These are phyloP conservation scores for Manihot esculenta DNA, from an alignment of 441 rosid genomes.

Conservation along the genomic window DNA sequence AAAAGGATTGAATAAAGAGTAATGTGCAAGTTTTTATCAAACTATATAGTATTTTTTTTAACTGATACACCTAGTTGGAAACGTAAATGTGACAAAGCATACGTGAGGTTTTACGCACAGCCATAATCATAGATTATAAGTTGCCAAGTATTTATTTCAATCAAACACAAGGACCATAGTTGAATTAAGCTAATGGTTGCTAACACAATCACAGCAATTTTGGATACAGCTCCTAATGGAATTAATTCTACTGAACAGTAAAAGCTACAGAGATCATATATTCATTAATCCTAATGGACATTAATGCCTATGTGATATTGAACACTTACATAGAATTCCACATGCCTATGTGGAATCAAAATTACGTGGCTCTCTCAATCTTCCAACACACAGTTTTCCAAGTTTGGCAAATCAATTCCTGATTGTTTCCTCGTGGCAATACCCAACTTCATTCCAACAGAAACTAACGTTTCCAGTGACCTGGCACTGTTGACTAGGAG, in stretches of 20 bases:
- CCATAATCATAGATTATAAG: too few relatives aligned
- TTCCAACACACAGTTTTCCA: slow-evolving; percentile 37
- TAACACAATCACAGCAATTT: neutral
- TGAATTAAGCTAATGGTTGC: neutral
- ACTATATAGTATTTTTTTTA: too few relatives aligned
- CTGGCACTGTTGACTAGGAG: slow-evolving; percentile 74
- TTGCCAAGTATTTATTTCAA: too few relatives aligned
- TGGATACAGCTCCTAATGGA: too few relatives aligned
- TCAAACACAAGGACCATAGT: too few relatives aligned
- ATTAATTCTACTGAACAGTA: too few relatives aligned
- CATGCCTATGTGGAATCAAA: neutral
- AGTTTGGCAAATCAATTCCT: slow-evolving; percentile 28
- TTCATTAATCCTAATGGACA: neutral
- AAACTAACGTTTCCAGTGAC: slow-evolving; percentile 83
- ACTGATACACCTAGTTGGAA: too few relatives aligned
- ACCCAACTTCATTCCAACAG: slow-evolving; percentile 86
- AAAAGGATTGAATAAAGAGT: too few relatives aligned
- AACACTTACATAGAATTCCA: neutral
- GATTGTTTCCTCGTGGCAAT: slow-evolving; percentile 44
- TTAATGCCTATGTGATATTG: too few relatives aligned
- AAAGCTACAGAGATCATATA: neutral
- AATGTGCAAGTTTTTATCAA: too few relatives aligned
- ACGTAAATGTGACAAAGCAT: too few relatives aligned
- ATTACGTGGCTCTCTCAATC: slow-evolving; percentile 4
- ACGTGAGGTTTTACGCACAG: too few relatives aligned